These are phyloP conservation scores for Ziziphus jujuba DNA, from an alignment of 306 rosid species.

Conservation along the genomic window DNA sequence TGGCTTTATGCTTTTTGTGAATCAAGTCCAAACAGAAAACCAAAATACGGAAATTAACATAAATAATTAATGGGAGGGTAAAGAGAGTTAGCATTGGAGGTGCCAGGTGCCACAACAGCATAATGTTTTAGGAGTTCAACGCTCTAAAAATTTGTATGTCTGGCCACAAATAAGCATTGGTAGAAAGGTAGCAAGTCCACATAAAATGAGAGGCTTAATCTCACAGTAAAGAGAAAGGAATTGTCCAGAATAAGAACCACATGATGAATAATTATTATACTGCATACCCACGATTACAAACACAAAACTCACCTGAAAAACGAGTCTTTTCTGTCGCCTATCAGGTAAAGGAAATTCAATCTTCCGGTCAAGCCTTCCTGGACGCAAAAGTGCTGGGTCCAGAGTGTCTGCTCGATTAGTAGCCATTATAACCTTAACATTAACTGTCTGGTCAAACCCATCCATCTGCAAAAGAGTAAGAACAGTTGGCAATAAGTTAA, in stretches of 20 bases:
- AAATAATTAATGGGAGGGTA: neutral
- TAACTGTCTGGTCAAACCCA: constrained; percentile 98
- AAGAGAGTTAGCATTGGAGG: neutral
- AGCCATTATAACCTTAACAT: constrained; percentile 99
- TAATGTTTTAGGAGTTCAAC: neutral
- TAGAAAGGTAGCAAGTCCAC: neutral
- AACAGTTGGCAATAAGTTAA: neutral
- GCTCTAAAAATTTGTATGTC: neutral
- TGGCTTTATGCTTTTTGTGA: too few relatives aligned
- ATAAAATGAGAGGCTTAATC: too few relatives aligned
- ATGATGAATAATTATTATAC: neutral
- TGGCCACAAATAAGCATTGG: neutral
- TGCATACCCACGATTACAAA: neutral
- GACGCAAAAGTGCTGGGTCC: constrained; percentile 98
- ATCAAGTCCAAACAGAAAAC: neutral
- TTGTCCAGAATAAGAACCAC: neutral
- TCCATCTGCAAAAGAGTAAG: constrained; percentile 68
- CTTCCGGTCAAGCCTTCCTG: constrained; percentile 97
- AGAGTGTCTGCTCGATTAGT: constrained; percentile 96
- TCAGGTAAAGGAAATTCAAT: constrained; percentile 98
- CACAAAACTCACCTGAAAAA: constrained; percentile 72
- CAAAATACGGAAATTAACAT: neutral
- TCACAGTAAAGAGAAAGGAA: neutral
- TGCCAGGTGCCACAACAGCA: neutral
- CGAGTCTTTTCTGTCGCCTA: constrained; percentile 96